Conservation (phyloP, 371 early-diverging fungal genomes). For the Synchytrium microbalum region DNA sequence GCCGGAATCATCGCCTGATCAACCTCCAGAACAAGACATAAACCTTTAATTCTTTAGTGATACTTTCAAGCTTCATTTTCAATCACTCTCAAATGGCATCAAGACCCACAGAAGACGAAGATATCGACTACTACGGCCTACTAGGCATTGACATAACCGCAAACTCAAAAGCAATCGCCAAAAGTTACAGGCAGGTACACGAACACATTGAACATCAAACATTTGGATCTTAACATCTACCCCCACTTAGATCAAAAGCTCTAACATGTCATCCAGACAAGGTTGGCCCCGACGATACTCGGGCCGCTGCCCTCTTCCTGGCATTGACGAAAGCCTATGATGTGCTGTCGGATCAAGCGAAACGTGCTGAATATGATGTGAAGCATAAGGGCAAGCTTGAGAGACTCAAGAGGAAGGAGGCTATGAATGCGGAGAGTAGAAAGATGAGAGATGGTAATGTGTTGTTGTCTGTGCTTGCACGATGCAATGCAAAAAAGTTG, state of each 20-base stretch:
- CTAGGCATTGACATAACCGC: background rate
- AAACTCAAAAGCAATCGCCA: background rate
- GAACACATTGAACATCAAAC: too few relatives aligned
- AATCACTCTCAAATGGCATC: too few relatives aligned
- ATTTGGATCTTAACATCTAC: too few relatives aligned
- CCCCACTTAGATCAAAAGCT: background rate
- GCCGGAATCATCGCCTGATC: too few relatives aligned
- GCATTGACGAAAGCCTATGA: background rate
- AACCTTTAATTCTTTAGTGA: too few relatives aligned
- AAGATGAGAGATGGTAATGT: background rate
- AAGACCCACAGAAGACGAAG: too few relatives aligned
- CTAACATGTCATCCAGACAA: background rate
- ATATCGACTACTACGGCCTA: background rate
- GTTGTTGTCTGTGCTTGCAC: background rate
- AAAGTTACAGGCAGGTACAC: background rate
- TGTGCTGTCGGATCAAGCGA: background rate
- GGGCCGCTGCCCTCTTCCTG: background rate
- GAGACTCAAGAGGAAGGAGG: background rate
- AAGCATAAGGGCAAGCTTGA: background rate
- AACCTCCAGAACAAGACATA: too few relatives aligned
- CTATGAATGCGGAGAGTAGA: background rate
- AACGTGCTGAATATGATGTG: background rate
- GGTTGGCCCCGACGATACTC: background rate
- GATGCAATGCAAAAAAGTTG: too few relatives aligned
- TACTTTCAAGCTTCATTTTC: too few relatives aligned